Evolutionary conservation across 495 filamentous ascomycete genomes (phyloP).

Genomic region (Xylaria bambusicola): DNA sequence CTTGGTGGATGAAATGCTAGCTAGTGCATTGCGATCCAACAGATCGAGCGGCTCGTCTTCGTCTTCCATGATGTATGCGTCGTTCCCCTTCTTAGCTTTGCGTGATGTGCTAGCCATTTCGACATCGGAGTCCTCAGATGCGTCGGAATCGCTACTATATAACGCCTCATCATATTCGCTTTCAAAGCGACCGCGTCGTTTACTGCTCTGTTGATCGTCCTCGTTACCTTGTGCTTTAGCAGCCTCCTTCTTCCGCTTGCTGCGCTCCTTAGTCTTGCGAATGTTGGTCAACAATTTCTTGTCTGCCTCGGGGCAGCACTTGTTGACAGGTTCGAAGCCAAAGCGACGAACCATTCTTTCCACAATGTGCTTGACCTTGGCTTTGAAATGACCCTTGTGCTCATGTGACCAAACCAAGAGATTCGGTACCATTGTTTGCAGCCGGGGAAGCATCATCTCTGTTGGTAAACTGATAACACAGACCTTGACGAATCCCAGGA

Average conservation of each 20-base stretch:
- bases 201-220: constrained; percentile 47
- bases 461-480: constrained; percentile 82
- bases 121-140: constrained; percentile 62
- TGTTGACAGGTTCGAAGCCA: constrained; percentile 75
- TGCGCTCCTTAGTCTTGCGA: constrained; percentile 84
- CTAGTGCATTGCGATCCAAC: constrained; percentile 81
- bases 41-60: constrained; percentile 93
- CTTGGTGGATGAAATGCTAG: constrained; percentile 89
- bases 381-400: constrained; percentile 92
- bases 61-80: constrained; percentile 87
- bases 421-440: constrained; percentile 77
- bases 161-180: constrained; percentile 94
- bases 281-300: constrained; percentile 90
- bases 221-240: constrained; percentile 54
- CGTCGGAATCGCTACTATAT: constrained; percentile 75
- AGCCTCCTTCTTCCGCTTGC: constrained; percentile 80
- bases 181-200: constrained; percentile 66
- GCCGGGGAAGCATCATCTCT: constrained; percentile 69
- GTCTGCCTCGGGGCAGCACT: constrained; percentile 77
- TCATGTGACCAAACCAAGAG: constrained; percentile 96
- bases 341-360: constrained; percentile 91
- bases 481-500: constrained; percentile 95
- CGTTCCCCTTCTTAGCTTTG: constrained; percentile 56
- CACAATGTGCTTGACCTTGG: constrained; percentile 96
- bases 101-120: constrained; percentile 56